Conservation (phyloP, 768 basidiomycete species). For the Suillus brevipes region DNA sequence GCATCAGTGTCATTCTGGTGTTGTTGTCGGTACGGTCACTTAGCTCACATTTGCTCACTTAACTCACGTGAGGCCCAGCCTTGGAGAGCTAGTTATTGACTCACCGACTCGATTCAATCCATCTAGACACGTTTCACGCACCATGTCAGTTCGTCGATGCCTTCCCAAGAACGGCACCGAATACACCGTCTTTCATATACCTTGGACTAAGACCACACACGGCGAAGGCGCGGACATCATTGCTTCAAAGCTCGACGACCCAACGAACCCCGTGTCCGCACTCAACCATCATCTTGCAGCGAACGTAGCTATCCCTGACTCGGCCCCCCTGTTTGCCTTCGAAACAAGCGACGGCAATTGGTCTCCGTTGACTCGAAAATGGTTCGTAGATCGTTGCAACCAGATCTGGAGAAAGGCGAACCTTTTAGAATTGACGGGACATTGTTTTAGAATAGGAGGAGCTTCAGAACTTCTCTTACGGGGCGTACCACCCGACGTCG, state of each 20-base stretch:
- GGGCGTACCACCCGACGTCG: conserved; percentile 33
- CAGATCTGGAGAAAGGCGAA: neutral
- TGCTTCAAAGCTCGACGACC: accelerated
- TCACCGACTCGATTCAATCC: neutral
- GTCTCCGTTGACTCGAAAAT: neutral
- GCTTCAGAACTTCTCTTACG: conserved; percentile 30
- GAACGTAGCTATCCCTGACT: neutral
- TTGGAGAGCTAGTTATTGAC: neutral
- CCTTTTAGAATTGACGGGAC: conserved; percentile 13
- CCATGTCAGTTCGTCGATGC: no score
- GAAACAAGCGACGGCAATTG: neutral
- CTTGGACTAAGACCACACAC: neutral
- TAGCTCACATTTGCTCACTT: no score
- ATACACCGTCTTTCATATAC: accelerated
- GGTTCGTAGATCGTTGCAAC: neutral
- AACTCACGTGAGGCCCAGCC: accelerated
- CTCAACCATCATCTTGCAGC: neutral
- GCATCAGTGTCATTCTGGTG: neutral
- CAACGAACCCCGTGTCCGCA: accelerated
- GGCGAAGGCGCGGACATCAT: neutral
- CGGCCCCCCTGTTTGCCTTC: neutral
- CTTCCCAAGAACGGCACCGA: no score
- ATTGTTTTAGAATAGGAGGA: conserved; percentile 28
- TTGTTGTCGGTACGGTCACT: neutral
- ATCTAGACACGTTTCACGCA: accelerated